These are phyloP conservation scores for Inosperma sp. DNA, from an alignment of 768 basidiomycete genomes.

Conservation along the genomic window DNA sequence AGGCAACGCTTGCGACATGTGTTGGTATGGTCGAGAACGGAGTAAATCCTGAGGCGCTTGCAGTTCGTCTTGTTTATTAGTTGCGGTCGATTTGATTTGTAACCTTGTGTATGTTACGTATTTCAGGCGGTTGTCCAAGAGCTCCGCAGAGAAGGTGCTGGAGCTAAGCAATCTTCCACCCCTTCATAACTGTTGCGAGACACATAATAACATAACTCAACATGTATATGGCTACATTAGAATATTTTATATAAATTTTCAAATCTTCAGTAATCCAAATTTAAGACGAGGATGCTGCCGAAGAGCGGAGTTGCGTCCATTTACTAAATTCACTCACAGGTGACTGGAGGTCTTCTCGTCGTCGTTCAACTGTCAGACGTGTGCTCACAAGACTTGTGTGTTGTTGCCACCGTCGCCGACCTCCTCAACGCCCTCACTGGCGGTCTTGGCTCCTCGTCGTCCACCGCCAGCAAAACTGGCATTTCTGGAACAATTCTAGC, in stretches of 20 bases:
- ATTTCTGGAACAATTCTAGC: neutral
- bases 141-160: slow-evolving; percentile 61
- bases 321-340: slow-evolving; percentile 15
- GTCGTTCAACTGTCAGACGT: slow-evolving; percentile 10
- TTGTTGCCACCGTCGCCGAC: slow-evolving; percentile 7
- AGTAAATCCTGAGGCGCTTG: slow-evolving; percentile 87
- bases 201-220: neutral
- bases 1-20: slow-evolving; percentile 88
- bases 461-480: neutral
- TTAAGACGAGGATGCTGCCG: slow-evolving; percentile 15
- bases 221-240: neutral
- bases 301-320: slow-evolving; percentile 23
- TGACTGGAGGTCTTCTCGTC: slow-evolving; percentile 13
- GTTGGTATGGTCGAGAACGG: slow-evolving; percentile 90
- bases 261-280: neutral
- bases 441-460: neutral
- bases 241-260: neutral
- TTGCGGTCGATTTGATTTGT: neutral
- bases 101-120: neutral
- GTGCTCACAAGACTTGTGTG: too few relatives aligned
- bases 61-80: slow-evolving; percentile 44
- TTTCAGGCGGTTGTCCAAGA: slow-evolving; percentile 79
- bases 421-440: slow-evolving; percentile 3
- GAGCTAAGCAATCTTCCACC: slow-evolving; percentile 29
- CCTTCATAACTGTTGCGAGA: neutral